Conservation (phyloP, 768 basidiomycete genomes). For the Lactarius evosmus region DNA sequence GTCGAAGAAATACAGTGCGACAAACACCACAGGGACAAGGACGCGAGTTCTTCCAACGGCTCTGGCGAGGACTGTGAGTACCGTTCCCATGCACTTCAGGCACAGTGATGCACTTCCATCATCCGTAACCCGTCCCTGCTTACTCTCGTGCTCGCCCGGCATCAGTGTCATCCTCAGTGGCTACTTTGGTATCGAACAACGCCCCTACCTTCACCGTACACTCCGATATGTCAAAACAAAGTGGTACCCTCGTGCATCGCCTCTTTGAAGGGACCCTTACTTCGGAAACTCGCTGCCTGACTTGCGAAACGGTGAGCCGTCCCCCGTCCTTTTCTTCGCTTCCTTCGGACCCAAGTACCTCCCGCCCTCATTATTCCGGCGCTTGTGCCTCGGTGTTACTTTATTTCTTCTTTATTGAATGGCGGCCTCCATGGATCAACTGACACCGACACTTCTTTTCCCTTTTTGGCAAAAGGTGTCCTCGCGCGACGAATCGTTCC, state of each 20-base stretch:
- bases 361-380: slow-evolving; percentile 6
- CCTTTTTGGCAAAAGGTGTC: slow-evolving; percentile 26
- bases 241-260: slow-evolving; percentile 80
- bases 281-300: slow-evolving; percentile 95
- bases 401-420: too few relatives aligned
- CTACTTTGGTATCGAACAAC: slow-evolving; percentile 47
- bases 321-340: not conserved
- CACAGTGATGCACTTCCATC: not conserved
- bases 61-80: slow-evolving; percentile 66
- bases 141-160: slow-evolving; percentile 13
- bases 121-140: not conserved
- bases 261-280: slow-evolving; percentile 93
- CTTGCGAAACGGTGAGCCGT: slow-evolving; percentile 83
- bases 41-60: slow-evolving; percentile 17
- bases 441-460: slow-evolving; percentile 8
- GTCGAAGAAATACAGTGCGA: slow-evolving; percentile 90
- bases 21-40: slow-evolving; percentile 37
- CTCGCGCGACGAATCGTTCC: slow-evolving; percentile 91
- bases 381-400: slow-evolving; percentile 7
- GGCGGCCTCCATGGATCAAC: slow-evolving; percentile 31
- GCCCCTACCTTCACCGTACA: slow-evolving; percentile 40
- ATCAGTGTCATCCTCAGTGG: slow-evolving; percentile 58
- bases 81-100: slow-evolving; percentile 5
- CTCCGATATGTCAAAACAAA: slow-evolving; percentile 40
- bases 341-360: not conserved